These are phyloP conservation scores for Acanthamoeba culbertsoni DNA, from an alignment of 208 protist species.

Conservation along the genomic window DNA sequence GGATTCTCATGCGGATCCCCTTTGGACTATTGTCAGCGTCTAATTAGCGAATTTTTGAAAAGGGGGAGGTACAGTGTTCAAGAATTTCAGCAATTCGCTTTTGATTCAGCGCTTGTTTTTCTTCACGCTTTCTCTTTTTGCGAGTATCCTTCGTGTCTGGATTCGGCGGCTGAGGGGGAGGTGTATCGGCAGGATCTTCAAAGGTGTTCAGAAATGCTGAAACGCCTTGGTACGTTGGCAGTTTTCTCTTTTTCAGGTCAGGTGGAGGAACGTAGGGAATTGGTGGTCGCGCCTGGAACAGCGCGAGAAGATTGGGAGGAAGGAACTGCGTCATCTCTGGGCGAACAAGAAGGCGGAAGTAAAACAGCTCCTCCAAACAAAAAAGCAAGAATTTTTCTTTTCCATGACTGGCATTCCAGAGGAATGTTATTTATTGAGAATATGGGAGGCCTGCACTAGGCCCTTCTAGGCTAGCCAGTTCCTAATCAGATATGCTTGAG, in stretches of 20 bases:
- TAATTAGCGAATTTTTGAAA: too few relatives aligned
- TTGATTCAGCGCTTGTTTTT: conserved; percentile 69
- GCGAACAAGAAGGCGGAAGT: too few relatives aligned
- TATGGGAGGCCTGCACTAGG: too few relatives aligned
- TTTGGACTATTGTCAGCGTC: too few relatives aligned
- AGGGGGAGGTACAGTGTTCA: conserved; percentile 64
- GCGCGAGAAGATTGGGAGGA: conserved; percentile 75
- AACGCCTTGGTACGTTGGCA: conserved; percentile 72
- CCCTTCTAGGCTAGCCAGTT: too few relatives aligned
- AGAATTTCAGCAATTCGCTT: conserved; percentile 5
- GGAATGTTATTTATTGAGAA: too few relatives aligned
- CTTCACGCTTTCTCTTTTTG: conserved; percentile 68
- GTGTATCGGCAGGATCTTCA: conserved; percentile 49
- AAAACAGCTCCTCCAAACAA: too few relatives aligned
- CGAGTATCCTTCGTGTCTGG: conserved; percentile 56
- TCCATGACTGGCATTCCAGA: too few relatives aligned
- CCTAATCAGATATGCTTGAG: background rate
- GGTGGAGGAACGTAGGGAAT: conserved; percentile 68
- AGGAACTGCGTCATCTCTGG: conserved; percentile 69
- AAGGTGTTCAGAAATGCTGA: conserved; percentile 51
- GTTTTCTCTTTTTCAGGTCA: conserved; percentile 62
- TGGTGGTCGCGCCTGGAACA: conserved; percentile 77
- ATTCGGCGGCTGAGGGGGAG: conserved; percentile 1
- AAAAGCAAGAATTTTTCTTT: too few relatives aligned
- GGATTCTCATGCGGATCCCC: conserved; percentile 83